A percentile compares a stretch with the other conserved stretches of the same genome.
These are phyloP conservation scores for Pichia sp. DNA, from an alignment of 1,139 yeast species.

Conservation along the genomic window DNA sequence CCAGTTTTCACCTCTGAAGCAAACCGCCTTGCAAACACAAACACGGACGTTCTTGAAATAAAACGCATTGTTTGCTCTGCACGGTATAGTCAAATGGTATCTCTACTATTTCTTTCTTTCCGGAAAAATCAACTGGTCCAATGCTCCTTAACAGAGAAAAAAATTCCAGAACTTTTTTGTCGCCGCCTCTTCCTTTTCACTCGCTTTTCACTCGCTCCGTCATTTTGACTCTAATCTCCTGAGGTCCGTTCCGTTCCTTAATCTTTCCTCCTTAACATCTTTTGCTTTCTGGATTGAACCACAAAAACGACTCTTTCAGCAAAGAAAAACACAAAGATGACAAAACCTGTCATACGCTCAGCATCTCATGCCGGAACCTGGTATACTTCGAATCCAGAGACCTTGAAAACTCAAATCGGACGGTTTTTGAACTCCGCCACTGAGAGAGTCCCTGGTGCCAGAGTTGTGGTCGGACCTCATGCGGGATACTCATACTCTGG, in stretches of 20 bases:
- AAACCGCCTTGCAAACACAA: background rate
- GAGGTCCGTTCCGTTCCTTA: background rate
- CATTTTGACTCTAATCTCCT: background rate
- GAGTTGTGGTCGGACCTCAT: slow-evolving; percentile 67
- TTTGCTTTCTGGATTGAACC: background rate
- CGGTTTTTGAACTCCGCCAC: slow-evolving; percentile 28
- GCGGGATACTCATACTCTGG: slow-evolving; percentile 93
- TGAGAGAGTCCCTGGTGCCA: slow-evolving; percentile 45
- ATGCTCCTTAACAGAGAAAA: too few relatives aligned
- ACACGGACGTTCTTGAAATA: background rate
- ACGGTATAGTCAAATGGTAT: too few relatives aligned
- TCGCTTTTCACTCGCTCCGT: background rate
- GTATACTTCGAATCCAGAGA: slow-evolving; percentile 53
- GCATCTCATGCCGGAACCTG: slow-evolving; percentile 91
- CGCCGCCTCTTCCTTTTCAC: background rate
- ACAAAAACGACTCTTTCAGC: too few relatives aligned
- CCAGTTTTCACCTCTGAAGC: background rate
- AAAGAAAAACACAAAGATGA: background rate
- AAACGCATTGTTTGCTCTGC: background rate
- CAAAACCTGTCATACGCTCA: slow-evolving; percentile 18
- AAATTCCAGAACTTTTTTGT: too few relatives aligned
- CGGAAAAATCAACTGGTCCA: too few relatives aligned
- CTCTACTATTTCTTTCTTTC: too few relatives aligned
- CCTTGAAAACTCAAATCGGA: slow-evolving; percentile 48
- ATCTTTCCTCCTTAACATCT: too few relatives aligned